Conservation (phyloP, 2,329 filamentous ascomycete genomes). For the Neonectria hederae region DNA sequence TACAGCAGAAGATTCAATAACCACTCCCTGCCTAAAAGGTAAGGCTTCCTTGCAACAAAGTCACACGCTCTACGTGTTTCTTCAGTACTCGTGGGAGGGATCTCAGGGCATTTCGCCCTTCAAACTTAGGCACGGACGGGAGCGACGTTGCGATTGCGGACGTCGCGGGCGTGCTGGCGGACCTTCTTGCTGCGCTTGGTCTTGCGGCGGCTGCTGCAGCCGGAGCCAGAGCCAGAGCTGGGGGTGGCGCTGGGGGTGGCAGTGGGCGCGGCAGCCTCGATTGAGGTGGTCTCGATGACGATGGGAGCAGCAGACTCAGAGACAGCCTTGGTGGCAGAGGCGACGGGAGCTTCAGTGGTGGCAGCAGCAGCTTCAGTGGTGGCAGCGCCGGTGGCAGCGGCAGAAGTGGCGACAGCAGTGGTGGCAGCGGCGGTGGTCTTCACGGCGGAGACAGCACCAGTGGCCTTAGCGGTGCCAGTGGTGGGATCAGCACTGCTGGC, state of each 20-base stretch:
- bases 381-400: constrained; percentile 17
- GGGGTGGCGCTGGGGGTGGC: neutral
- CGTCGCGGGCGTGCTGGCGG: constrained; percentile 23
- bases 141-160: neutral
- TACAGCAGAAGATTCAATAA: constrained; percentile 42
- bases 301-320: neutral
- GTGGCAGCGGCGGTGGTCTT: neutral
- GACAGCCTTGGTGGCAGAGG: constrained; percentile 22
- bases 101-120: constrained; percentile 1
- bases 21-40: constrained; percentile 28
- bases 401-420: constrained; percentile 17
- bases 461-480: constrained; percentile 23
- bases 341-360: constrained; percentile 4
- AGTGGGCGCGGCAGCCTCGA: constrained; percentile 28
- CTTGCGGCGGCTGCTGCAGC: constrained; percentile 28
- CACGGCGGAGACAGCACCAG: constrained; percentile 22
- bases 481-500: constrained; percentile 27
- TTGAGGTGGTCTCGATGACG: constrained; percentile 14
- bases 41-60: constrained; percentile 27
- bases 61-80: constrained; percentile 33
- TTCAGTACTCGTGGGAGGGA: constrained; percentile 8
- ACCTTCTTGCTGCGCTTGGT: constrained; percentile 38
- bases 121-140: neutral
- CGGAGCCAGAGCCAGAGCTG: constrained; percentile 16
- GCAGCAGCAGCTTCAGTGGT: constrained; percentile 6